These are phyloP conservation scores for Claviceps maximensis DNA, from an alignment of 2,329 filamentous ascomycete genomes.

Conservation along the genomic window DNA sequence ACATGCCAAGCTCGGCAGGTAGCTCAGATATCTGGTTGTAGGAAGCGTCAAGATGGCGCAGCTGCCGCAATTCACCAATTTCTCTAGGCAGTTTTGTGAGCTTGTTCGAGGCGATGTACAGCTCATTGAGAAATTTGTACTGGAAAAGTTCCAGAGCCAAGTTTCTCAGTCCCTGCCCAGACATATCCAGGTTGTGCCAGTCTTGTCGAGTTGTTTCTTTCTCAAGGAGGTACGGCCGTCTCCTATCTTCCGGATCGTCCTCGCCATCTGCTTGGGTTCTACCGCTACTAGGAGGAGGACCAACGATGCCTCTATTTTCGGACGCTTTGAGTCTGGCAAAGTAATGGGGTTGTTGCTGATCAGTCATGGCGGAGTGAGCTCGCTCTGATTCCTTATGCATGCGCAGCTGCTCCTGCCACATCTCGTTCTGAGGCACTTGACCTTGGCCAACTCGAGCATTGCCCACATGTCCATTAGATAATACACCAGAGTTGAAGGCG, in stretches of 20 bases:
- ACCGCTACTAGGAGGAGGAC: constrained; percentile 36
- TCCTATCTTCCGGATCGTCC: constrained; percentile 41
- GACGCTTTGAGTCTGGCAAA: constrained; percentile 60
- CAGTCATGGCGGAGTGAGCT: constrained; percentile 57
- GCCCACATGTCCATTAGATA: constrained; percentile 44
- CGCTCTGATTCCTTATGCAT: constrained; percentile 65
- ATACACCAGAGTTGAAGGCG: constrained; percentile 38
- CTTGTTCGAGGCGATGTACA: constrained; percentile 91
- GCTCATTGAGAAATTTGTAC: constrained; percentile 79
- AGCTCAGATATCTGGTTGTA: constrained; percentile 73
- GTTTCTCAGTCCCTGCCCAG: constrained; percentile 84
- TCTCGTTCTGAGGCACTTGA: constrained; percentile 45
- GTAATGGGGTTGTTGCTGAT: constrained; percentile 51
- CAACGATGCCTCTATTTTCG: constrained; percentile 55
- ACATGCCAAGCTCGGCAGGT: constrained; percentile 90
- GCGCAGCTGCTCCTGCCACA: constrained; percentile 82
- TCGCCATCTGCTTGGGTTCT: constrained; percentile 35
- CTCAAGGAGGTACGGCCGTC: constrained; percentile 52
- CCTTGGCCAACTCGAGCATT: constrained; percentile 35
- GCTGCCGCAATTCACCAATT: constrained; percentile 69
- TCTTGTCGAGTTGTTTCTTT: constrained; percentile 59
- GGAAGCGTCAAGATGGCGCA: constrained; percentile 77
- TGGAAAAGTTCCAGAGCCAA: constrained; percentile 68
- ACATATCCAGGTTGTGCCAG: constrained; percentile 89
- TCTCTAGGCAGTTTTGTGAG: constrained; percentile 64